Percentiles rank a stretch among this genome's conserved stretches.
These are phyloP conservation scores for Funneliformis mosseae DNA, from an alignment of 192 early-diverging fungal genomes.

Conservation along the genomic window DNA sequence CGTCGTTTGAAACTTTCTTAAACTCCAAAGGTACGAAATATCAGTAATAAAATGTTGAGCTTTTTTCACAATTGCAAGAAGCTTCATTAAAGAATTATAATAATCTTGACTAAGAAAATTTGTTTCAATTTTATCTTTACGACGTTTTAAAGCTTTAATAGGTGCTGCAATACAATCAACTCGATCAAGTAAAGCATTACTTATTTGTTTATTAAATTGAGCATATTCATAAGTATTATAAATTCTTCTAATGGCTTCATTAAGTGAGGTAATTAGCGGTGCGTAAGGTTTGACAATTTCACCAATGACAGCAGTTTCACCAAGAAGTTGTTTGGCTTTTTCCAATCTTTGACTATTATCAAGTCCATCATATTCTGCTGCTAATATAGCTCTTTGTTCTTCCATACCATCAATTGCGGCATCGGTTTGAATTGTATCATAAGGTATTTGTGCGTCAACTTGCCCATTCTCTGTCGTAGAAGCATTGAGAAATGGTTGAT, in stretches of 20 bases:
- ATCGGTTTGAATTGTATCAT: not conserved
- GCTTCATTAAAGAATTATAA: slow-evolving; percentile 15
- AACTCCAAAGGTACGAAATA: slow-evolving; percentile 10
- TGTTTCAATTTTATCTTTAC: slow-evolving; percentile 12
- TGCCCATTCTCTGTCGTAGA: not conserved
- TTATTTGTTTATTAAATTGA: slow-evolving; percentile 26
- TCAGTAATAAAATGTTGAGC: slow-evolving; percentile 23
- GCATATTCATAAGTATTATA: slow-evolving; percentile 24
- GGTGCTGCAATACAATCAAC: not conserved
- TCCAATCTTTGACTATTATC: not conserved
- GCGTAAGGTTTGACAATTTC: slow-evolving; percentile 17
- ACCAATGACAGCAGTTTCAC: slow-evolving; percentile 16
- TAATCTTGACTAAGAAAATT: slow-evolving; percentile 26
- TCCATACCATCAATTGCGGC: not conserved
- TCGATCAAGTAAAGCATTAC: slow-evolving; percentile 16
- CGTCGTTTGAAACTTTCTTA: slow-evolving; percentile 12
- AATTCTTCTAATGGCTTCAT: slow-evolving; percentile 20
- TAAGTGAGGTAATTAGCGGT: not conserved
- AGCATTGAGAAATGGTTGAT: not conserved
- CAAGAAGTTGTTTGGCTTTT: not conserved
- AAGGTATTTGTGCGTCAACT: not conserved
- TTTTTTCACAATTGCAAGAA: slow-evolving; percentile 23
- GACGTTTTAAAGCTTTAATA: slow-evolving; percentile 13
- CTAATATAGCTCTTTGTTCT: not conserved
- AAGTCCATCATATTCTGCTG: not conserved